These are phyloP conservation scores for Geotrichum histeridarum DNA, from an alignment of 1,139 yeast species.

Conservation along the genomic window DNA sequence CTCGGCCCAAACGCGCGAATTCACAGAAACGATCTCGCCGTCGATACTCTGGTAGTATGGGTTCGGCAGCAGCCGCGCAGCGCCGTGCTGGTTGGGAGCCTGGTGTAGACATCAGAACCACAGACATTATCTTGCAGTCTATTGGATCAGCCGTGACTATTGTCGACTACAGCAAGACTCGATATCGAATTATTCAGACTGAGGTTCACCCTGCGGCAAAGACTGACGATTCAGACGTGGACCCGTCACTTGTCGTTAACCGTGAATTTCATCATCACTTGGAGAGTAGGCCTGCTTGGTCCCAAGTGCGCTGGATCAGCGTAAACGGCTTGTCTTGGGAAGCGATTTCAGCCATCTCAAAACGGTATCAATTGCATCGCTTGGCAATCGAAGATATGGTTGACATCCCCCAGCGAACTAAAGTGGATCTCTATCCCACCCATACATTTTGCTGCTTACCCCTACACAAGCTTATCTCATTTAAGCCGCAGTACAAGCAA, in stretches of 20 bases:
- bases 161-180: slow-evolving; percentile 43
- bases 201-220: slow-evolving; percentile 23
- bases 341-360: slow-evolving; percentile 44
- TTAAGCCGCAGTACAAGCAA: slow-evolving; percentile 19
- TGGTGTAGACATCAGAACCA: slow-evolving; percentile 48
- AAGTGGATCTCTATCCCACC: slow-evolving; percentile 46
- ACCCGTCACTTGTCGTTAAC: slow-evolving; percentile 17
- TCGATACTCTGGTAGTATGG: slow-evolving; percentile 22
- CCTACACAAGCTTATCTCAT: slow-evolving; percentile 42
- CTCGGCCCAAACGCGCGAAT: slow-evolving; percentile 1
- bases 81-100: slow-evolving; percentile 50
- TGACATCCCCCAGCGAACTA: slow-evolving; percentile 54
- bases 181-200: slow-evolving; percentile 43
- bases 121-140: slow-evolving; percentile 46
- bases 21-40: slow-evolving; percentile 18
- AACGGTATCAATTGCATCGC: slow-evolving; percentile 43
- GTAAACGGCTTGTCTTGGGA: slow-evolving; percentile 55
- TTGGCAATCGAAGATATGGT: slow-evolving; percentile 54
- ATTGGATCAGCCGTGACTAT: slow-evolving; percentile 47
- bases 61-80: slow-evolving; percentile 23
- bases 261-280: slow-evolving; percentile 27
- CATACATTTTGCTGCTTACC: slow-evolving; percentile 52
- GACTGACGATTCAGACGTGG: slow-evolving; percentile 12
- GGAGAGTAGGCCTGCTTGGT: slow-evolving; percentile 43
- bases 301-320: slow-evolving; percentile 50